phyloP scores from a whole-genome alignment of 2,329 filamentous ascomycete species.

The Arthrobotrys pseudoclavata region DNA sequence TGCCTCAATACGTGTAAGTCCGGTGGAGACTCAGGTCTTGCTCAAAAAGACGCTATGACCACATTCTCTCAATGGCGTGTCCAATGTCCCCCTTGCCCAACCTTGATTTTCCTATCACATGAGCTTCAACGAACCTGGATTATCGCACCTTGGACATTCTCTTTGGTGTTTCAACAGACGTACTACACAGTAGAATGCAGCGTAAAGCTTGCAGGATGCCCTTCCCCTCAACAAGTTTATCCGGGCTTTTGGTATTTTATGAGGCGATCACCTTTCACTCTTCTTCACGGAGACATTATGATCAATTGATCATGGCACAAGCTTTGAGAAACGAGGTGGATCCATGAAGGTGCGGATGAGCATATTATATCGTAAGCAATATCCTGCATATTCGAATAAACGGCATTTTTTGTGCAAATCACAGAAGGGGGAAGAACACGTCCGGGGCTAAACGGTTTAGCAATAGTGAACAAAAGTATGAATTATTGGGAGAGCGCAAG shows the following conservation, averaged over 20 bases:
- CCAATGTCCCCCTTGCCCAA: conserved; percentile 44
- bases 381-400: conserved; percentile 23
- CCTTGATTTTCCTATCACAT: conserved; percentile 59
- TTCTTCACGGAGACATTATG: conserved; percentile 17
- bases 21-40: conserved; percentile 3
- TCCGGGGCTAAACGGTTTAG: not conserved
- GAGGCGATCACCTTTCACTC: conserved; percentile 29
- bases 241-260: conserved; percentile 32
- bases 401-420: not conserved
- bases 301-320: conserved; percentile 34
- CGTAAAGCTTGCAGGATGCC: conserved; percentile 6
- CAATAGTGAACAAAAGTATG: not conserved
- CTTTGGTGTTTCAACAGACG: conserved; percentile 34
- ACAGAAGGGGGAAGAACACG: not conserved
- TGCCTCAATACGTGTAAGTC: conserved; percentile 18
- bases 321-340: conserved; percentile 39
- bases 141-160: conserved; percentile 27
- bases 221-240: conserved; percentile 42
- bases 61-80: conserved; percentile 42
- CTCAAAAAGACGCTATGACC: conserved; percentile 53
- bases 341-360: conserved; percentile 40
- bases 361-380: conserved; percentile 55
- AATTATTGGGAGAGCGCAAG: not conserved
- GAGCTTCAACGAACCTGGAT: conserved; percentile 39
- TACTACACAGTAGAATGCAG: conserved; percentile 14